These are phyloP conservation scores for Paraconiothyrium sp. DNA, from an alignment of 2,329 filamentous ascomycete genomes.

Conservation along the genomic window DNA sequence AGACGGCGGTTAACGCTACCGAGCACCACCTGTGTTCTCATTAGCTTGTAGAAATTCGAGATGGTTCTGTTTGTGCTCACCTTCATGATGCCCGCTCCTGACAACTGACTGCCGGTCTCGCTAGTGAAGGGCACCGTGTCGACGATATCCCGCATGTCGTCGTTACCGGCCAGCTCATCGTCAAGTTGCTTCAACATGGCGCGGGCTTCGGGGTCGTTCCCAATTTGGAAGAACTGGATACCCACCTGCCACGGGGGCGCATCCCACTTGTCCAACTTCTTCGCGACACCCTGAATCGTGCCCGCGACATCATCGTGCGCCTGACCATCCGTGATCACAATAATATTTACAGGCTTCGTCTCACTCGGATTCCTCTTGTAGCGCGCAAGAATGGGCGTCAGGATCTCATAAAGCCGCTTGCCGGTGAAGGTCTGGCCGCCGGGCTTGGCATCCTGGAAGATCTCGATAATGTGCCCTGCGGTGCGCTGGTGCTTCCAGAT, in stretches of 20 bases:
- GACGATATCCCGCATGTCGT: constrained; percentile 82
- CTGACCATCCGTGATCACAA: constrained; percentile 89
- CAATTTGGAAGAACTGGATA: constrained; percentile 96
- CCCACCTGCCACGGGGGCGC: constrained; percentile 85
- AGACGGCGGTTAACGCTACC: constrained; percentile 76
- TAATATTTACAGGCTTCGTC: constrained; percentile 86
- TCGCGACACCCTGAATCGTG: constrained; percentile 70
- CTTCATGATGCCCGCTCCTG: constrained; percentile 79
- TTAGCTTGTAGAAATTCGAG: neutral
- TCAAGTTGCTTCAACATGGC: constrained; percentile 77
- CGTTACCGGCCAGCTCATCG: constrained; percentile 67
- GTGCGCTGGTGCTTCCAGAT: constrained; percentile 73
- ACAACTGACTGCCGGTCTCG: constrained; percentile 63
- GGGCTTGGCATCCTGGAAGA: constrained; percentile 77
- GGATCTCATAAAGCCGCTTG: constrained; percentile 72
- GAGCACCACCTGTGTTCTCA: constrained; percentile 61
- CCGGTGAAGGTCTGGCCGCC: constrained; percentile 78
- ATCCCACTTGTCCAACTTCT: constrained; percentile 73
- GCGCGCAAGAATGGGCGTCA: constrained; percentile 73
- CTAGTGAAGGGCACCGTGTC: constrained; percentile 83
- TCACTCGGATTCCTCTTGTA: constrained; percentile 60
- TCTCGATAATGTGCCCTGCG: constrained; percentile 66
- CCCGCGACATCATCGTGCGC: constrained; percentile 81
- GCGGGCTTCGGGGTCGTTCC: constrained; percentile 72
- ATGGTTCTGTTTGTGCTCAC: constrained; percentile 3